Evolutionary conservation across 805 yeast species (phyloP), one percentile per base, ranked within the genome.

Genomic region (Lipomyces lipofer): DNA sequence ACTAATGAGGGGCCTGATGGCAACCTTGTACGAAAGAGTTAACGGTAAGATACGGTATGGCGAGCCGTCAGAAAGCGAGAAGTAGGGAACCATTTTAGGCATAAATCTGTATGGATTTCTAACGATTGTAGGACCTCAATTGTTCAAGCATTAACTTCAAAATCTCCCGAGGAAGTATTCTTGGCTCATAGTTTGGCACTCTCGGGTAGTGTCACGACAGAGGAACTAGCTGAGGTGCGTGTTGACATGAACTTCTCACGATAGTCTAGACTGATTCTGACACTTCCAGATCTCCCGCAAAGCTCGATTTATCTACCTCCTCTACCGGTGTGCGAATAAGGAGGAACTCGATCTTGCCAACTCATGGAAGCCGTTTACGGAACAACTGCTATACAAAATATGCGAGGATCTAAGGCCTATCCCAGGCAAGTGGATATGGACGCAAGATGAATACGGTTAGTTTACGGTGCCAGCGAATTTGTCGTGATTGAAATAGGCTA

Each of bases 391-490:
- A 7, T 13, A 36, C 27, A 17, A 12, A n/a, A 21, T 49, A n/a
- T 49, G 54, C 29, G 32, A 6, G 9, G 21, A 19, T n/a, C 43
- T 55, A 28, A 28, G 52, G 4, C 59, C 59, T 6, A 22, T 52
- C 5, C 29, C 51, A 3, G 56, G 45, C 9, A 49, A 36, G 15
- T 55, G 59, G 59, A 51, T 55, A 12, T 29, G 36, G 52, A 9
- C 32, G 9, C 47, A 55, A 12, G 56, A 47, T 22, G 43, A 38
- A 8, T 51, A 24, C 38, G 54, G 58, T 54, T 8, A 15, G 46
- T 47, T 21, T 15, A 4, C 6, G 9, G 6, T 21, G 4, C 2
- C 13, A 19, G 40, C n/a, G 15, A 28, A 8, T 28, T 25, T 13
- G 17, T 15, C 44, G 24, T 19, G 15, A 7, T 13, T 27, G 10